Evolutionary conservation across 108 stramenopile genomes (phyloP).

Genomic region (Schizochytrium sp.): DNA sequence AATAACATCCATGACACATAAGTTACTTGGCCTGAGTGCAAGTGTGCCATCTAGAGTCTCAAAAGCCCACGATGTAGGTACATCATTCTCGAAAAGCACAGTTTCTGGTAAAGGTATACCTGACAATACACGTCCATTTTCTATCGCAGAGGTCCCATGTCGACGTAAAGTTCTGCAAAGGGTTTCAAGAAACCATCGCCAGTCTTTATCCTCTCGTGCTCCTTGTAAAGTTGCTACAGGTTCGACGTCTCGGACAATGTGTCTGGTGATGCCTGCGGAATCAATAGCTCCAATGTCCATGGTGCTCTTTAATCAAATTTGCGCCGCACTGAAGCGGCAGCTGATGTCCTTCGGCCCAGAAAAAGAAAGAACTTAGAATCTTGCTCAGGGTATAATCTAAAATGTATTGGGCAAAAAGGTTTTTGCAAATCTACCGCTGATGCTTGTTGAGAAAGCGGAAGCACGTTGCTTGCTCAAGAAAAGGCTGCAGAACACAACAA

Average conservation of each 20-base stretch:
- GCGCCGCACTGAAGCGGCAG: neutral
- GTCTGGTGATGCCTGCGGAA: neutral
- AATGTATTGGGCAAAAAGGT: no score
- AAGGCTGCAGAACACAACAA: no score
- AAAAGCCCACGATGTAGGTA: slow-evolving; percentile 28
- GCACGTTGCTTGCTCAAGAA: no score
- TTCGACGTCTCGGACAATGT: neutral
- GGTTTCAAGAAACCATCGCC: slow-evolving; percentile 24
- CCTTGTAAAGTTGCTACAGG: neutral
- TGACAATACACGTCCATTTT: neutral
- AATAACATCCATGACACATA: neutral
- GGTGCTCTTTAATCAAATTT: neutral
- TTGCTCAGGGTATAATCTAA: no score
- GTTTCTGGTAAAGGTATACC: slow-evolving; percentile 30
- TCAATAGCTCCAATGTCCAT: slow-evolving; percentile 15
- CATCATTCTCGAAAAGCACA: slow-evolving; percentile 42
- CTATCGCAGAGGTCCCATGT: neutral
- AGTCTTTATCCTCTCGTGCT: neutral
- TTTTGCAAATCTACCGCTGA: no score
- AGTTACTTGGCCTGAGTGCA: neutral
- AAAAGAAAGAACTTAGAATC: no score
- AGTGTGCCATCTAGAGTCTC: slow-evolving; percentile 17
- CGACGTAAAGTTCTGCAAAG: neutral
- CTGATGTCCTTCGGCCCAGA: no score
- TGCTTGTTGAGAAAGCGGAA: no score